Conservation (phyloP, 2,329 filamentous ascomycete genomes). For the Aureobasidium sp. region DNA sequence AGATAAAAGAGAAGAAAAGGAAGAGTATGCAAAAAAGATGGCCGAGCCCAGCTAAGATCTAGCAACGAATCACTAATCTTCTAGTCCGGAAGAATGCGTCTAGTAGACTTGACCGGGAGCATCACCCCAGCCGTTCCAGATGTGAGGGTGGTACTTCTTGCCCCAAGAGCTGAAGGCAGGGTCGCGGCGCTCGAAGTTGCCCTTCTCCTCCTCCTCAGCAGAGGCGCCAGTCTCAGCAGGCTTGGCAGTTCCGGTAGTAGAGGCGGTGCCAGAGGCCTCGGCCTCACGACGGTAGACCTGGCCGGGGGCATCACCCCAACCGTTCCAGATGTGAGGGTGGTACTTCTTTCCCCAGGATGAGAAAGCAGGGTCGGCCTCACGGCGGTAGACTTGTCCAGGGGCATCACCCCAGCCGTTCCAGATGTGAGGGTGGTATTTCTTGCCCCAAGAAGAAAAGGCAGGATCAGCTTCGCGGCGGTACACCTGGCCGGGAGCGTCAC, state of each 20-base stretch:
- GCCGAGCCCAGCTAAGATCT: not conserved
- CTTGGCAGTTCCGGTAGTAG: not conserved
- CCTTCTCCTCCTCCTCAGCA: not conserved
- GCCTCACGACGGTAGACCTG: slow-evolving; percentile 21
- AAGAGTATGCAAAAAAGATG: not conserved
- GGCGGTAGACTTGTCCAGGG: not conserved
- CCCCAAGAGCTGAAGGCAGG: not conserved
- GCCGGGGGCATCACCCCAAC: slow-evolving; percentile 3
- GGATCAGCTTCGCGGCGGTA: slow-evolving; percentile 6
- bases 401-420: not conserved
- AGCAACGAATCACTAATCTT: not conserved
- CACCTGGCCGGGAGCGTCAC: not conserved
- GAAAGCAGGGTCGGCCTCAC: slow-evolving; percentile 7
- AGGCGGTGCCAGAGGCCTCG: not conserved
- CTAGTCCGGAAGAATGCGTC: not conserved
- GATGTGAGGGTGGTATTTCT: slow-evolving; percentile 2
- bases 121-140: slow-evolving; percentile 4
- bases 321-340: not conserved
- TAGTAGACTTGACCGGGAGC: not conserved
- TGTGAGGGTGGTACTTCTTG: not conserved
- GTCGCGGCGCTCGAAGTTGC: not conserved
- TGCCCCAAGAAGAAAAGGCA: not conserved
- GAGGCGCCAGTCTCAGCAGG: not conserved
- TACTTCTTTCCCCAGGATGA: not conserved
- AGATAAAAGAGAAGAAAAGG: not conserved